Evolutionary conservation across 306 rosid species (phyloP), one percentile per base, ranked within the genome.

Genomic region (Lablab purpureus): DNA sequence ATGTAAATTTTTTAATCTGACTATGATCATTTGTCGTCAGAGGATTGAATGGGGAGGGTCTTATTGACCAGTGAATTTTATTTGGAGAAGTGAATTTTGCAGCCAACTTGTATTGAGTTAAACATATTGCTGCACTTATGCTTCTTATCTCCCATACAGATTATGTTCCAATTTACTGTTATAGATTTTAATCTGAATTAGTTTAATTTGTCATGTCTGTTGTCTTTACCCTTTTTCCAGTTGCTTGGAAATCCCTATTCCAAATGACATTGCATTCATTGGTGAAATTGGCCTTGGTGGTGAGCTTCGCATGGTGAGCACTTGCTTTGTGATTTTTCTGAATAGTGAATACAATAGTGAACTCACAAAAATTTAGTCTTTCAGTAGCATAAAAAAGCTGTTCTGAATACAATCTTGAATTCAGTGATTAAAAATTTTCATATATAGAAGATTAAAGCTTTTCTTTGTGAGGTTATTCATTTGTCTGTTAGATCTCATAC

Each of bases 261-360:
- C 99, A 55, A 89, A 84, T 75, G 85, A 81, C 68, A 83, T 89
- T n/a, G 97, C 97, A 73, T 95, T 95, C 85, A 87, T 95, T 18
- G 99, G 97, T 77, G 99, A 95, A 91, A 81, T 95, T 74, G 99
- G 98, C 60, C 97, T 92, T 2, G 89, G 90, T 17, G 98, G 99
- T 2, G 99, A 95, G 89, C 91, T 95, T 84, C 98, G 97, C 80
- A 83, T 17, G 91, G 97, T 95, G 77, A 87, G 95, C 52, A 51
- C 67, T 0, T 79, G 32, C 17, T 82, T 75, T 52, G 30, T 65
- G 12, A 55, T 40, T 79, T 8, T n/a, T 6, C 56, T 3, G 49
- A 41, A 12, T 12, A 43, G 49, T 12, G 40, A 73, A 41, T 45
- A 17, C 43, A 69, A 23, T 56, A 30, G 45, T 36, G 30, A 45